phyloP scores from a whole-genome alignment of 805 yeast species.

The Tetrapisispora fleetii region DNA sequence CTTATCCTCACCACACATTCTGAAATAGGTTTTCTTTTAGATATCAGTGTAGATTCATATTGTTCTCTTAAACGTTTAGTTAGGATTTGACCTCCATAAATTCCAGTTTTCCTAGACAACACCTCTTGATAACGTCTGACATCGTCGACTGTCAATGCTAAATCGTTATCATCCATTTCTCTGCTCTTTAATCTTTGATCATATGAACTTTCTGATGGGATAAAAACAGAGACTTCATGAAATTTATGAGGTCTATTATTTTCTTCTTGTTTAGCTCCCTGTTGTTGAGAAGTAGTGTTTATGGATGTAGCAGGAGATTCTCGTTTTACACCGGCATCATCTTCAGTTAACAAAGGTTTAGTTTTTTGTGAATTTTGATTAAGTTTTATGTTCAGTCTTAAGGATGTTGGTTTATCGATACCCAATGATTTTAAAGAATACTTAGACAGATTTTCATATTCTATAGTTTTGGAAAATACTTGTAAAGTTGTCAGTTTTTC shows the following conservation, averaged over 20 bases:
- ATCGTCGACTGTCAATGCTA: constrained; percentile 36
- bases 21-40: constrained; percentile 15
- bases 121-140: constrained; percentile 45
- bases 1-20: constrained; percentile 40
- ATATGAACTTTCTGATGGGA: constrained; percentile 14
- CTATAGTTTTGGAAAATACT: constrained; percentile 14
- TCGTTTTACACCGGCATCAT: background rate
- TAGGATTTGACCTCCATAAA: constrained; percentile 32
- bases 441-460: constrained; percentile 6
- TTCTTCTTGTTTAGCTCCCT: background rate
- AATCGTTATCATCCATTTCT: constrained; percentile 33
- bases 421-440: constrained; percentile 14
- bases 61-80: constrained; percentile 35
- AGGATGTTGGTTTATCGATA: constrained; percentile 9
- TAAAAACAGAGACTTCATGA: constrained; percentile 15
- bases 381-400: constrained; percentile 1
- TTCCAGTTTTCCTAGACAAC: constrained; percentile 34
- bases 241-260: constrained; percentile 4
- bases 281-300: background rate
- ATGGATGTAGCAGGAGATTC: background rate
- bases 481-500: constrained; percentile 12
- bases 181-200: constrained; percentile 1
- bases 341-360: background rate
- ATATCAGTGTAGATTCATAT: constrained; percentile 21
- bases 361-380: background rate